phyloP scores from a whole-genome alignment of 208 protist species.

The Trypanosoma rangeli region DNA sequence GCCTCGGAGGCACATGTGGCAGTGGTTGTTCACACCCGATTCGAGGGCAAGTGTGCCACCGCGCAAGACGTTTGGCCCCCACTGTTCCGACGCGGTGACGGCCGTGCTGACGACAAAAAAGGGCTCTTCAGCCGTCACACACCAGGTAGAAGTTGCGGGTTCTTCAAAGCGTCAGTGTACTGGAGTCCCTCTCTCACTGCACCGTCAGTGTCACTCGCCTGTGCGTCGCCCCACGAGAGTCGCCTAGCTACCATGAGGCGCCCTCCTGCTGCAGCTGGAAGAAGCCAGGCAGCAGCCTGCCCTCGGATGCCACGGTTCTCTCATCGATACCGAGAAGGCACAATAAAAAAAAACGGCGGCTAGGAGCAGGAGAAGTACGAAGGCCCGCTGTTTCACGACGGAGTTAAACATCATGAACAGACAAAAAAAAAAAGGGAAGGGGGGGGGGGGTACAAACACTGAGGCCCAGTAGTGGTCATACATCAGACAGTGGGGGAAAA shows the following conservation, averaged over 20 bases:
- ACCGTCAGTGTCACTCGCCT: background rate
- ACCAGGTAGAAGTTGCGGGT: conserved; percentile 1
- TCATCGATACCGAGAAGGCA: background rate
- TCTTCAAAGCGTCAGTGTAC: background rate
- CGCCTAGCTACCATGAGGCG: background rate
- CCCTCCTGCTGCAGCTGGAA: background rate
- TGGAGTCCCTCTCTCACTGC: background rate
- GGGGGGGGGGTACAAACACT: too few relatives aligned
- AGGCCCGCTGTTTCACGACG: background rate
- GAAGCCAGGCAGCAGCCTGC: background rate
- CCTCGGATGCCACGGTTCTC: background rate
- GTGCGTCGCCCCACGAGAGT: background rate
- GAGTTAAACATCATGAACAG: background rate
- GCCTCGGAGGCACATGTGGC: background rate
- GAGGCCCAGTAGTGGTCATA: background rate
- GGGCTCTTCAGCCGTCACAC: background rate
- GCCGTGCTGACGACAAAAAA: background rate
- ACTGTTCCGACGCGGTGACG: conserved; percentile 4
- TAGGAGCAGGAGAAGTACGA: background rate
- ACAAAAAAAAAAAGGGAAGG: too few relatives aligned
- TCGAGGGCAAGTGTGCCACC: background rate
- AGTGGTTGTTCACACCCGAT: background rate
- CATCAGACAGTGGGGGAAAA: background rate
- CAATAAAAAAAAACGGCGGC: background rate
- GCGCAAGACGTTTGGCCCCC: background rate